Percentiles rank a stretch among this genome's conserved stretches.
Conservation (phyloP, 2,329 filamentous ascomycete species). For the Arthrinium phaeospermum region DNA sequence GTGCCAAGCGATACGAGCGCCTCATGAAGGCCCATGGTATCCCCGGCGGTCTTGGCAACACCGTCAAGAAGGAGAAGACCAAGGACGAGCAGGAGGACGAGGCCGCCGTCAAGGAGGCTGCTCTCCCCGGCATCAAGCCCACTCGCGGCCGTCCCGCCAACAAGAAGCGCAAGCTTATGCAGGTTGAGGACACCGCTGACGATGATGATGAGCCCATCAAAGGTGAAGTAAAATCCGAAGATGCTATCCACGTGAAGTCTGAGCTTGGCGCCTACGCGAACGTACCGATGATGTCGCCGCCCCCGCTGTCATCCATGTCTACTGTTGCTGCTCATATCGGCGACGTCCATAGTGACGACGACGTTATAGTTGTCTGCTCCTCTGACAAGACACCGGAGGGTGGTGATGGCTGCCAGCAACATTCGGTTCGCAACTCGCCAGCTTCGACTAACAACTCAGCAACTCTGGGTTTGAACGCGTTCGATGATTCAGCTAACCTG, state of each 20-base stretch:
- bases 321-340: constrained; percentile 8
- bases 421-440: constrained; percentile 16
- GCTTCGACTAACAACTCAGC: constrained; percentile 19
- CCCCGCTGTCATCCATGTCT: background rate
- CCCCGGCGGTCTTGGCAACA: constrained; percentile 31
- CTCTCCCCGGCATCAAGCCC: constrained; percentile 26
- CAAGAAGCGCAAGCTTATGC: constrained; percentile 43
- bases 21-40: constrained; percentile 66
- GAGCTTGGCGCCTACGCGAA: constrained; percentile 28
- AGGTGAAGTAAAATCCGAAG: constrained; percentile 43
- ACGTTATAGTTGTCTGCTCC: constrained; percentile 36
- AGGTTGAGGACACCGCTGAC: constrained; percentile 41
- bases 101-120: background rate
- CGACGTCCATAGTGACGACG: constrained; percentile 33
- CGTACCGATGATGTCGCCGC: constrained; percentile 4
- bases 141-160: constrained; percentile 28
- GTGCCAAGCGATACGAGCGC: constrained; percentile 71
- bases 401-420: constrained; percentile 19
- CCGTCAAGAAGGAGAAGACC: constrained; percentile 33
- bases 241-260: constrained; percentile 37
- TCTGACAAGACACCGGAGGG: constrained; percentile 31
- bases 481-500: constrained; percentile 38
- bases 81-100: background rate
- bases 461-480: constrained; percentile 30
- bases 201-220: constrained; percentile 42